Evolutionary conservation across 2,329 filamentous ascomycete species (phyloP).

Genomic region (Fusarium humuli): DNA sequence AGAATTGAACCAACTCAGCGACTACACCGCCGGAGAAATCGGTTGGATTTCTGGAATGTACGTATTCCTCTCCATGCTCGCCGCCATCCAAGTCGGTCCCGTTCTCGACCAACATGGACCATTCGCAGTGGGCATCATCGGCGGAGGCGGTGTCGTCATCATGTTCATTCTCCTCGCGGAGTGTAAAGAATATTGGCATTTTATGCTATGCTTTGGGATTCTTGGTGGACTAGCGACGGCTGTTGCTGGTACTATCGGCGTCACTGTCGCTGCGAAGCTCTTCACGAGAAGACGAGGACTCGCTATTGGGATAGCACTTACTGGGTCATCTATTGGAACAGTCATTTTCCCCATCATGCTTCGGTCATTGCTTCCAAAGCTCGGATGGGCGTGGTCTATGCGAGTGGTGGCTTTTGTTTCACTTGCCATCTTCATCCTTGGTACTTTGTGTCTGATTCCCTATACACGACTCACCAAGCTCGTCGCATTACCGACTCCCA

Average conservation of each 20-base stretch:
- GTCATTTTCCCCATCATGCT: constrained; percentile 21
- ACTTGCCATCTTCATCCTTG: background rate
- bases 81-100: constrained; percentile 6
- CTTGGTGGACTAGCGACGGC: constrained; percentile 3
- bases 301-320: constrained; percentile 11
- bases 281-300: constrained; percentile 6
- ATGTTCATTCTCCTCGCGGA: constrained; percentile 14
- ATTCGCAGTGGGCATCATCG: constrained; percentile 3
- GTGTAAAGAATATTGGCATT: constrained; percentile 14
- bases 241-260: constrained; percentile 10
- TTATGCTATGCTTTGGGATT: constrained; percentile 8
- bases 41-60: constrained; percentile 18
- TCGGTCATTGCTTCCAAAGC: background rate
- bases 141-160: background rate
- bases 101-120: constrained; percentile 14
- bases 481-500: background rate
- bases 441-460: constrained; percentile 5
- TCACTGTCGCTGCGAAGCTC: constrained; percentile 17
- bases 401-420: constrained; percentile 4
- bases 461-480: constrained; percentile 1
- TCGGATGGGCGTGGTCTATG: constrained; percentile 15
- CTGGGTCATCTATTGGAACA: constrained; percentile 3
- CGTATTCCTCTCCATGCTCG: constrained; percentile 12
- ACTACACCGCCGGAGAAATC: constrained; percentile 17
- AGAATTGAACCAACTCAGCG: constrained; percentile 10